Base-by-base conservation (phyloP, 2,329 filamentous ascomycete genomes). In the Claviceps quebecensis region DNA sequence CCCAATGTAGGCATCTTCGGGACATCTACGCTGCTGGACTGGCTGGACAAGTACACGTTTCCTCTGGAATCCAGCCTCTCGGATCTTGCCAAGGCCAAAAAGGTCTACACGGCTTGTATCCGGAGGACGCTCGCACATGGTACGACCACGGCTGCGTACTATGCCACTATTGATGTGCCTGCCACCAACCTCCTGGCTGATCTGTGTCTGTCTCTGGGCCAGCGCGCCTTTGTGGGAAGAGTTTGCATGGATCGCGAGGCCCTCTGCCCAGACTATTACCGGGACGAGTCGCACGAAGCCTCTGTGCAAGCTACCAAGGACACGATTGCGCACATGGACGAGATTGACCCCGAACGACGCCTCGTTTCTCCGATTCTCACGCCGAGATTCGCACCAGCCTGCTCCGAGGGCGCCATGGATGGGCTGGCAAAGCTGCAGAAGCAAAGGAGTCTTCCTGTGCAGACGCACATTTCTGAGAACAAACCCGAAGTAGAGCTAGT, bases 91-190 rank as follows among this genome's bases (percentile, higher is more conserved):
- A 81, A 78, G 60, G 88, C 89, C 1, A 73, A 72, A 14, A 73
- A 72, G 38, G 82, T 94, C 55, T 98, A 97, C 69, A 76, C 77
- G 23, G 83, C 84, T 53, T 84, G 87, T 56, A 79, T 98, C 56
- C 74, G 80, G 34, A 81, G 87, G 46, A 95, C 89, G 0, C 78
- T 98, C 11, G 78, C 87, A 22, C 82, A 96, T 63, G 93, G 93
- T 56, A 98, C 93, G 9, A 98, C 93, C 0, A 93, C 87, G 11
- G 89, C 89, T 5, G 80, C 87, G n/a, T 97, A 97, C 74, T 97
- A 86, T 66, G 91, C 91, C 53, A 97, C 93, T 26, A 81, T 88
- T 56, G 83, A 95, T 64, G 86, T 95, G 1, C 74, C 79, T 1
- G 81, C 89, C 1, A 98, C 93, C n/a, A 96, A 95, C 63, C 76